Evolutionary conservation across 2,329 filamentous ascomycete genomes (phyloP).

Genomic region (Fusarium torreyae): DNA sequence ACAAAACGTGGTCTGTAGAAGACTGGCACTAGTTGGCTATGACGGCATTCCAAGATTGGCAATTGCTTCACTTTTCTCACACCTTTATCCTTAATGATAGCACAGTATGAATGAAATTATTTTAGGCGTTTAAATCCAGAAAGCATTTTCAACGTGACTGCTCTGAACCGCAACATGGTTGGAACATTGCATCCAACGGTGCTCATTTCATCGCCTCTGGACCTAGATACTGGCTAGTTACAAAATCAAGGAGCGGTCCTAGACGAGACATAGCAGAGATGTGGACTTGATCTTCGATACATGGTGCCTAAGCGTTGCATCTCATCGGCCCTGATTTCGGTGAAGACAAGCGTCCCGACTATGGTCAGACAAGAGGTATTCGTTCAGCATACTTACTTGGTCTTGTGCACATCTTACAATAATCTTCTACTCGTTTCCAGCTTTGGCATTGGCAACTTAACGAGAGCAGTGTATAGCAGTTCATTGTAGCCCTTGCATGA

Average conservation of each 20-base stretch:
- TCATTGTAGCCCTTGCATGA: too few relatives aligned
- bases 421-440: too few relatives aligned
- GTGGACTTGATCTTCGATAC: too few relatives aligned
- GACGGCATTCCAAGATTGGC: conserved; percentile 22
- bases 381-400: too few relatives aligned
- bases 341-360: too few relatives aligned
- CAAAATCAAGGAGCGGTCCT: neutral
- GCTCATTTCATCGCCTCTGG: neutral
- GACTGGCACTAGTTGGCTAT: conserved; percentile 27
- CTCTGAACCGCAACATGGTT: neutral
- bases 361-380: too few relatives aligned
- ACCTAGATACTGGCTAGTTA: neutral
- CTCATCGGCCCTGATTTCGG: too few relatives aligned
- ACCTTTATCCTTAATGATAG: conserved; percentile 42
- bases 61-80: conserved; percentile 24
- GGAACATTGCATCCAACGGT: neutral
- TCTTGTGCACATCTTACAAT: too few relatives aligned
- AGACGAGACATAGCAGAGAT: too few relatives aligned
- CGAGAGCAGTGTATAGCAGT: too few relatives aligned
- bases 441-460: too few relatives aligned
- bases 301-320: too few relatives aligned
- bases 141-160: neutral
- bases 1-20: conserved; percentile 66
- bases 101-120: conserved; percentile 37
- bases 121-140: conserved; percentile 32